Percentiles rank a stretch among this genome's conserved stretches.
These are phyloP conservation scores for Aristolochia contorta DNA, from an alignment of 164 flowering plant genomes.

Conservation along the genomic window DNA sequence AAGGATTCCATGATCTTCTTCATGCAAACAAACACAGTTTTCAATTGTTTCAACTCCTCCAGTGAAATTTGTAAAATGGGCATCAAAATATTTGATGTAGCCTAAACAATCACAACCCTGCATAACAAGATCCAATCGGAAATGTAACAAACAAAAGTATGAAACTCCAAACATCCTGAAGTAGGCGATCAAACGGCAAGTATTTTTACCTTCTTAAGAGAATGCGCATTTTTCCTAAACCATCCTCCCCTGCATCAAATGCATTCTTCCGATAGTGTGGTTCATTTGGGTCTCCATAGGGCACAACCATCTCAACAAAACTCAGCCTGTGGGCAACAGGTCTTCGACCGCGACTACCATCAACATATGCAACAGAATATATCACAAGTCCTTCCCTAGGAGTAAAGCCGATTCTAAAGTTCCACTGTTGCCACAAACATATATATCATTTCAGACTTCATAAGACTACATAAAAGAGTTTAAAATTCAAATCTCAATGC, in stretches of 20 bases:
- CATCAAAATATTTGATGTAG: constrained; percentile 80
- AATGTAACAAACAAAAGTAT: background rate
- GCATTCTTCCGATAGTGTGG: constrained; percentile 96
- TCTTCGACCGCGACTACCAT: constrained; percentile 85
- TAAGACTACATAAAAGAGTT: background rate
- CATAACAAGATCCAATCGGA: constrained; percentile 5
- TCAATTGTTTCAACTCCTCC: constrained; percentile 94
- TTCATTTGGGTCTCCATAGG: constrained; percentile 91
- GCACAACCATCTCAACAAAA: constrained; percentile 96
- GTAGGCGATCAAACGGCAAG: background rate
- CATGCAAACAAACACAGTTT: constrained; percentile 93
- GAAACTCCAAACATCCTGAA: background rate
- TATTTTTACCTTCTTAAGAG: constrained; percentile 64
- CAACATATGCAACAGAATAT: constrained; percentile 81
- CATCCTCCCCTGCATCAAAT: constrained; percentile 97
- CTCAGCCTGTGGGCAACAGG: constrained; percentile 84
- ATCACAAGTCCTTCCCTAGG: constrained; percentile 85
- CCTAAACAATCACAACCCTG: constrained; percentile 98
- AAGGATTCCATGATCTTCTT: constrained; percentile 82
- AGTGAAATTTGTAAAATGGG: constrained; percentile 80
- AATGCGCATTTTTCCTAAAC: constrained; percentile 92
- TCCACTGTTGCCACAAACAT: constrained; percentile 47
- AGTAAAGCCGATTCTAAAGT: constrained; percentile 82
- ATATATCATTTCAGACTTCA: background rate
- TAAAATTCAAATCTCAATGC: background rate